Evolutionary conservation across 192 early-diverging fungal genomes (phyloP).

Genomic region (Backusella morwellensis): DNA sequence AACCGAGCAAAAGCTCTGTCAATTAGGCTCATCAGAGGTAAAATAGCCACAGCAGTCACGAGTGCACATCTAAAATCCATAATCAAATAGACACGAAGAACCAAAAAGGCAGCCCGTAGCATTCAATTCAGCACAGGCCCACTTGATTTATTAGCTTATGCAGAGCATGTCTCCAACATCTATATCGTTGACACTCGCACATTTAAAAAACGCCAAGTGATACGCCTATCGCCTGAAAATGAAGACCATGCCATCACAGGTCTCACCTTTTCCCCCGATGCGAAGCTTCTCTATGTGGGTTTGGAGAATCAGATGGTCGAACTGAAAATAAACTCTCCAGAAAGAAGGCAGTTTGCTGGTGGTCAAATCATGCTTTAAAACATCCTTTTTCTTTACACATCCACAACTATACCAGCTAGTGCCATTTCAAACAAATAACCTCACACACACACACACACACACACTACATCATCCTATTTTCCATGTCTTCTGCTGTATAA

Average conservation of each 20-base stretch:
- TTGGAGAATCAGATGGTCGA: constrained; percentile 78
- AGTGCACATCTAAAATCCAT: background rate
- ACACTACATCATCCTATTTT: background rate
- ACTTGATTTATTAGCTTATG: constrained; percentile 79
- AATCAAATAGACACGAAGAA: constrained; percentile 49
- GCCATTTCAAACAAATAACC: background rate
- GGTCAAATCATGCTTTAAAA: constrained; percentile 65
- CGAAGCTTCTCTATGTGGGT: constrained; percentile 38
- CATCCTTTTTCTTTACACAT: background rate
- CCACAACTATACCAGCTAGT: background rate
- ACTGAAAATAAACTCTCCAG: constrained; percentile 75
- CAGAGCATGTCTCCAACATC: constrained; percentile 82
- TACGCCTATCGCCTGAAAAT: constrained; percentile 66
- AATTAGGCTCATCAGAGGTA: constrained; percentile 41
- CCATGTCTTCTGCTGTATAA: background rate
- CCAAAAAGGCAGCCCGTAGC: constrained; percentile 72
- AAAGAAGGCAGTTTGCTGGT: constrained; percentile 75
- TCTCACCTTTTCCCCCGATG: constrained; percentile 75
- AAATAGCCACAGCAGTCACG: background rate
- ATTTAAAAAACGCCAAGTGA: constrained; percentile 76
- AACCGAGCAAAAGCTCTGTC: constrained; percentile 69
- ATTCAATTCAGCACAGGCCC: constrained; percentile 94
- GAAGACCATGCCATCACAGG: constrained; percentile 83
- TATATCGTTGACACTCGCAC: constrained; percentile 88
- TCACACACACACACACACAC: background rate